Conservation (phyloP, 2,329 filamentous ascomycete species). For the Aurifilum marmelostoma region DNA sequence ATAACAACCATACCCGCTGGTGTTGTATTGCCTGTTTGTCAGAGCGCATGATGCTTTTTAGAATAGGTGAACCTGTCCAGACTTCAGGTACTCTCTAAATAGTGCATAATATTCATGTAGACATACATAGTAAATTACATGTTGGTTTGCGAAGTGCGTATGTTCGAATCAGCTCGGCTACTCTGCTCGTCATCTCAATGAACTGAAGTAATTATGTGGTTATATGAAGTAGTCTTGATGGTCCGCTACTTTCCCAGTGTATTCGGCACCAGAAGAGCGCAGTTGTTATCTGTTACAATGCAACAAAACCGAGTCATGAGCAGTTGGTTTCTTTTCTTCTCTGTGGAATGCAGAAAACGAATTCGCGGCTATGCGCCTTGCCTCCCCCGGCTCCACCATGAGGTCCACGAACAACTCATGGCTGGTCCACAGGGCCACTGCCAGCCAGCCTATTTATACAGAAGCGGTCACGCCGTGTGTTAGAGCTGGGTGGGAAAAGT, state of each 20-base stretch:
- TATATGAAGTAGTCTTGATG: not conserved
- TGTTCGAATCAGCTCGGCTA: not conserved
- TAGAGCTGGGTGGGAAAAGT: not conserved
- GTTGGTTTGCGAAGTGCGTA: not conserved
- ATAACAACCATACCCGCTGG: not conserved
- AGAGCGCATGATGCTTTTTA: not conserved
- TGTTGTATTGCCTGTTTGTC: not conserved
- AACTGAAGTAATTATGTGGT: not conserved
- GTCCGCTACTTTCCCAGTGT: not conserved
- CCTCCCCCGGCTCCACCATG: not conserved
- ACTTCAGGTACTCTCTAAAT: not conserved
- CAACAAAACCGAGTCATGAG: not conserved
- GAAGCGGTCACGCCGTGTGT: slow-evolving; percentile 1
- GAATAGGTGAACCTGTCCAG: not conserved
- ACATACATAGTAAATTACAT: not conserved
- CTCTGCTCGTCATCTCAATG: not conserved
- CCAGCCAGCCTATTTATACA: not conserved
- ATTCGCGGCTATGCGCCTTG: not conserved
- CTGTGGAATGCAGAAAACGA: not conserved
- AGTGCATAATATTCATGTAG: not conserved
- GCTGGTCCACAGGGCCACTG: slow-evolving; percentile 4
- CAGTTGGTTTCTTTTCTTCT: not conserved
- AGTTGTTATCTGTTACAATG: not conserved
- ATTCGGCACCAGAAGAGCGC: not conserved
- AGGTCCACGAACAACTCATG: not conserved